Conservation (phyloP, 495 filamentous ascomycete genomes). For the Sordaria brevicollis region DNA sequence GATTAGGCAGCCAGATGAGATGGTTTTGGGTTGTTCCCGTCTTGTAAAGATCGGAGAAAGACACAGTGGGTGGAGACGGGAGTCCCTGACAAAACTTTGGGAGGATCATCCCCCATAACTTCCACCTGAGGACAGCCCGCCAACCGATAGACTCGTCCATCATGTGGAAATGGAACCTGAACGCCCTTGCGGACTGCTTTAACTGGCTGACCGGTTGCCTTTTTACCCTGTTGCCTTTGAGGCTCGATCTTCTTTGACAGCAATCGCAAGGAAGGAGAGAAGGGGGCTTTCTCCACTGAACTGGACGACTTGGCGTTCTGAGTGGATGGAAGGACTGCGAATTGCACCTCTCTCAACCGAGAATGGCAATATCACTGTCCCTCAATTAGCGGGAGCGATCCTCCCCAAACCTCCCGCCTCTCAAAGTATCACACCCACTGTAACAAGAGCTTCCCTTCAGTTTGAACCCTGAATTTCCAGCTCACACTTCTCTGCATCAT, state of each 20-base stretch:
- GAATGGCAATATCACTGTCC: not conserved
- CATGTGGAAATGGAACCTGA: not conserved
- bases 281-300: not conserved
- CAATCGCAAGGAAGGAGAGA: not conserved
- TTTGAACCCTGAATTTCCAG: not conserved
- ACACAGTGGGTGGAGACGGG: not conserved
- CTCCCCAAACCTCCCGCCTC: not conserved
- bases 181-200: not conserved
- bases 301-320: not conserved
- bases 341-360: not conserved
- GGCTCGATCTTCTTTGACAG: not conserved
- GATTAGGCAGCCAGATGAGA: not conserved
- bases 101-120: not conserved
- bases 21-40: not conserved
- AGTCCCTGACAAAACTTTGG: not conserved
- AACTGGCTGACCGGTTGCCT: no score
- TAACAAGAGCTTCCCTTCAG: not conserved
- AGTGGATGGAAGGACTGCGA: not conserved
- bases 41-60: not conserved
- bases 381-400: not conserved
- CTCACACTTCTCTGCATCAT: not conserved
- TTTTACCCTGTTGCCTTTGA: not conserved
- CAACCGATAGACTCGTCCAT: not conserved
- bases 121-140: not conserved
- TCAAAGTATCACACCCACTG: not conserved